Conservation (phyloP, 2,329 filamentous ascomycete species). For the Fusarium staphyleae region DNA sequence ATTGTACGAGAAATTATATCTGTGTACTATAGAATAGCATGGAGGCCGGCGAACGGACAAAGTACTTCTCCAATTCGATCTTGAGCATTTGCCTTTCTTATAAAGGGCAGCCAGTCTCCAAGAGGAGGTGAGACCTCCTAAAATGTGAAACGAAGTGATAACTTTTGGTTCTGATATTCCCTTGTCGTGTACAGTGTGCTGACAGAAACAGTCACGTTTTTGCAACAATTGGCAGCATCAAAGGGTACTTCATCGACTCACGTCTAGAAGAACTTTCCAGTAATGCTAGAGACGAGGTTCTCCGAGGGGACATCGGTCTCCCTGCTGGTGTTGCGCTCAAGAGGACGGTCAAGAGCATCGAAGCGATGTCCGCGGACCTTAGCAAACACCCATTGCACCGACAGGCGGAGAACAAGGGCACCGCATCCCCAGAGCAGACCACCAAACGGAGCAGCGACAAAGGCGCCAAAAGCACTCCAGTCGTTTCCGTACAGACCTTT, state of each 20-base stretch:
- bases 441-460: constrained; percentile 79
- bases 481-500: constrained; percentile 77
- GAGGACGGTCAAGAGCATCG: constrained; percentile 68
- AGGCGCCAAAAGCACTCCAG: constrained; percentile 85
- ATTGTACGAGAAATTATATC: constrained; percentile 40
- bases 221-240: constrained; percentile 8
- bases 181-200: not conserved
- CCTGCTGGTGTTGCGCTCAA: constrained; percentile 40
- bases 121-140: not conserved
- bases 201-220: not conserved
- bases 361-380: constrained; percentile 68
- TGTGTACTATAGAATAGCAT: constrained; percentile 43
- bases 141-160: not conserved
- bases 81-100: constrained; percentile 11
- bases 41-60: constrained; percentile 33
- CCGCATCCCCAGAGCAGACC: constrained; percentile 74
- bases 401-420: constrained; percentile 67
- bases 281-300: constrained; percentile 44
- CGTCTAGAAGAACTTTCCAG: constrained; percentile 63
- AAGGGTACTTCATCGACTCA: constrained; percentile 8
- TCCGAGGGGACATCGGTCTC: constrained; percentile 43
- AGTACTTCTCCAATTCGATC: constrained; percentile 36
- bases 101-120: constrained; percentile 2
- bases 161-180: not conserved
- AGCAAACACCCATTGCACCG: constrained; percentile 63